Base-by-base conservation (phyloP, 2,329 filamentous ascomycete genomes). In the Pyricularia pennisetigena region DNA sequence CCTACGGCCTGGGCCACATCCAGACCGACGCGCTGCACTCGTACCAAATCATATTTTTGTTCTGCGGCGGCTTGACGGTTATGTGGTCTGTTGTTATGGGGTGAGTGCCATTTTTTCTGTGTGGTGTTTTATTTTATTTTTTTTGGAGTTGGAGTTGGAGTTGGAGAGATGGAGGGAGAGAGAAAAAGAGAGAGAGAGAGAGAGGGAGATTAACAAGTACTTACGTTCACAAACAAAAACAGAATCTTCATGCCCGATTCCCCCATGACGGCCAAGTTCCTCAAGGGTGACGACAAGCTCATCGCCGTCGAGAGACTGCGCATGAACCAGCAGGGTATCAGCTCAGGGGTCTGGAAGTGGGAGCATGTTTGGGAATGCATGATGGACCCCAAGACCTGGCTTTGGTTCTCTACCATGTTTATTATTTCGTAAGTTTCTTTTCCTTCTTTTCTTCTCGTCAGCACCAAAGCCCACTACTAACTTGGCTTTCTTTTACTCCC, bases 1-100 rank as follows among this genome's bases (percentile, higher is more conserved):
- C 82, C 0, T 88, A 87, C 69, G 86, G 85, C 0, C 77, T 89
- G 0, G 86, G 85, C 16, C 85, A 84, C 69, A 86, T 88, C 70
- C 69, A 83, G 1, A 85, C 83, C 5, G 67, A 79, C 14, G 65
- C 68, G 0, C 74, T 84, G 10, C 74, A 78, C 68, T 72, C 72
- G 6, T 78, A 75, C 66, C 75, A 82, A 78, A 81, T 84, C 67
- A 85, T 85, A 20, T 86, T 86, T 71, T 73, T 86, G 26, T 83
- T 84, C 71, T 86, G 83, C 64, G 84, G 84, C 0, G 70, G 82
- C 7, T 74, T 85, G 24, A 86, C 84, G 0, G 79, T 86, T 0
- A 76, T 74, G 0, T 83, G 83, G 4, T 78, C 81, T 0, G 69
- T 79, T 35, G 68, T 82, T 62, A 81, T 85, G 72, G 79, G 82